Percentiles rank a stretch among this genome's conserved stretches.
Conservation (phyloP, 768 basidiomycete genomes). For the Hericium erinaceus region DNA sequence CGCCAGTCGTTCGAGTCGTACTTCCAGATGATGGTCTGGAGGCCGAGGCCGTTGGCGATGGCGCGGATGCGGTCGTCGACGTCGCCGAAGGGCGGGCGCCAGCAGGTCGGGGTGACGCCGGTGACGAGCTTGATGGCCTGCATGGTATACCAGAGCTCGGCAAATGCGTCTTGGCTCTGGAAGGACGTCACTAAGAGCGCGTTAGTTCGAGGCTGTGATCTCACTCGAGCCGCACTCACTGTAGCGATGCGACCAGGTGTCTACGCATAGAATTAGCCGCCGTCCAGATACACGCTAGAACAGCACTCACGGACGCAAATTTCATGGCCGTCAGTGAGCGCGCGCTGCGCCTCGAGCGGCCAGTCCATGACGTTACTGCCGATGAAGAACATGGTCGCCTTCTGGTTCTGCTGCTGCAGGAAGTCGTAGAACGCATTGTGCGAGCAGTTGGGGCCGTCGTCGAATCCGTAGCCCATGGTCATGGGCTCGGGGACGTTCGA, state of each 20-base stretch:
- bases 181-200: conserved; percentile 41
- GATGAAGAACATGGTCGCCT: conserved; percentile 57
- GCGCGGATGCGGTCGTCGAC: conserved; percentile 70
- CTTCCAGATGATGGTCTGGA: conserved; percentile 68
- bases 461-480: conserved; percentile 52
- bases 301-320: conserved; percentile 40
- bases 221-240: conserved; percentile 15
- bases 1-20: conserved; percentile 70
- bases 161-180: conserved; percentile 57
- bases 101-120: conserved; percentile 51
- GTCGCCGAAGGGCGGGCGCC: conserved; percentile 57
- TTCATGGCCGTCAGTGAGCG: conserved; percentile 46
- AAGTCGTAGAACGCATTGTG: conserved; percentile 57
- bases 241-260: conserved; percentile 47
- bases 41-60: conserved; percentile 56
- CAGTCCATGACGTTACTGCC: conserved; percentile 49
- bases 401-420: conserved; percentile 42
- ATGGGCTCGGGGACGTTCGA: conserved; percentile 43
- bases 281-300: background rate
- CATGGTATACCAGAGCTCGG: conserved; percentile 66
- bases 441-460: conserved; percentile 58
- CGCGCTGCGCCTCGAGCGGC: conserved; percentile 49
- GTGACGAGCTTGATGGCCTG: conserved; percentile 44
- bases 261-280: conserved; percentile 1
- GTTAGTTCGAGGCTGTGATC: background rate